Evolutionary conservation across 331 rosid species (phyloP).

Genomic region (Phaseolus coccineus): DNA sequence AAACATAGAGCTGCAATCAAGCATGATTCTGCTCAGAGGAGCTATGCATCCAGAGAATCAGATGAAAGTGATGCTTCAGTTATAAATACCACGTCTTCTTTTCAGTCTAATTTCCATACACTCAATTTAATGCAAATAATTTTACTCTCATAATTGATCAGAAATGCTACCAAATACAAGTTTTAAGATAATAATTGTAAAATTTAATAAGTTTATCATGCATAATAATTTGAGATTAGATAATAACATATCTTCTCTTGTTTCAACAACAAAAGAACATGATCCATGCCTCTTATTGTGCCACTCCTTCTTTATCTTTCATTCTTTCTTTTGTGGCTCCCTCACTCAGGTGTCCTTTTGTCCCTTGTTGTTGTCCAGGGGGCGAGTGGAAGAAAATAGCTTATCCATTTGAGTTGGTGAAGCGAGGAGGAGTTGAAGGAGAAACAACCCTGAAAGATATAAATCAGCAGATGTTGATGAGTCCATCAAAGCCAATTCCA

Average conservation of each 20-base stretch:
- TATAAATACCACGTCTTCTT: slow-evolving; percentile 40
- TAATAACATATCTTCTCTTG: neutral
- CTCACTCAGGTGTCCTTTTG: slow-evolving; percentile 14
- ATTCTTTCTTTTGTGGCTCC: neutral
- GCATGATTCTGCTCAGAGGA: slow-evolving; percentile 40
- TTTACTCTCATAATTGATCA: neutral
- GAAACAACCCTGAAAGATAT: slow-evolving; percentile 58
- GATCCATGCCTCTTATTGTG: neutral
- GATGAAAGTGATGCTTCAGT: slow-evolving; percentile 47
- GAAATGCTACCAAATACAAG: neutral
- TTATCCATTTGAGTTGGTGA: slow-evolving; percentile 62
- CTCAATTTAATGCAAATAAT: neutral
- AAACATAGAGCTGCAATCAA: slow-evolving; percentile 39
- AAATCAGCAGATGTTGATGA: slow-evolving; percentile 56
- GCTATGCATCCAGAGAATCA: slow-evolving; percentile 44
- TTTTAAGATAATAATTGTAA: neutral
- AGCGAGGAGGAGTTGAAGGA: slow-evolving; percentile 64
- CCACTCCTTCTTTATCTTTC: neutral
- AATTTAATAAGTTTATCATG: neutral
- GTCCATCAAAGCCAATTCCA: slow-evolving; percentile 64
- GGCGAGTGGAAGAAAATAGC: slow-evolving; percentile 52
- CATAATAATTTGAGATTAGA: neutral
- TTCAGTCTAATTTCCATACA: neutral
- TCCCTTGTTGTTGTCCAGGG: slow-evolving; percentile 36
- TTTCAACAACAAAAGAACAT: neutral